Evolutionary conservation across 169 alveolate genomes (phyloP), one percentile per base, ranked within the genome.

Genomic region (Cryptosporidium tyzzeri): DNA sequence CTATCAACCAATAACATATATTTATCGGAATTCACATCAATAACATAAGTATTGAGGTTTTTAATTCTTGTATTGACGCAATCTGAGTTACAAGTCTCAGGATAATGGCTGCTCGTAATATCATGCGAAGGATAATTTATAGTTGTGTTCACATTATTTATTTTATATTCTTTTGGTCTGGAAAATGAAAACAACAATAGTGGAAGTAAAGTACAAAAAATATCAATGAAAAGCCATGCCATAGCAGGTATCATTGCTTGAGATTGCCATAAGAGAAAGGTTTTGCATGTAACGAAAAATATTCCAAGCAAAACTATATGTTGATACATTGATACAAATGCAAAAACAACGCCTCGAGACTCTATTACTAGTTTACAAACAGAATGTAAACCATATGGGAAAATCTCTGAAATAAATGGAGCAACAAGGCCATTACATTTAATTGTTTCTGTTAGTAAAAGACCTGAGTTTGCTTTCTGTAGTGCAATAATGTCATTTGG

Each of bases 231-330:
- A 12, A 80, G 37, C 89, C 89, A 80, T 5, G 89, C 71, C 75
- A 80, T 62, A 16, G 80, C 89, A 10, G 89, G 89, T 14, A 80
- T 65, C 71, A 80, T 80, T 58, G 80, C 89, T 4, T 80, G 89
- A 61, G 89, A 80, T 39, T 41, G 69, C 89, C 89, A 80, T 12
- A 80, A 67, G 0, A 80, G 65, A 50, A 65, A 44, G 5, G 89
- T 44, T 35, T 80, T 80, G 16, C 89, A 80, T 1, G 89, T 29
- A 80, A 80, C 55, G 23, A 80, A 62, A 9, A 80, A 80, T 44
- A 26, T 65, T 29, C 89, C 89, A 41, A 80, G 75, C 29, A 61
- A 37, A 5, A 65, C 39, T 12, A 80, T 59, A 39, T 80, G 89
- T 12, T 31, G 53, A 23, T 80, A 80, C 68, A 61, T 65, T 14